Conservation (phyloP, 306 rosid genomes). For the Gynostemma pentaphyllum region DNA sequence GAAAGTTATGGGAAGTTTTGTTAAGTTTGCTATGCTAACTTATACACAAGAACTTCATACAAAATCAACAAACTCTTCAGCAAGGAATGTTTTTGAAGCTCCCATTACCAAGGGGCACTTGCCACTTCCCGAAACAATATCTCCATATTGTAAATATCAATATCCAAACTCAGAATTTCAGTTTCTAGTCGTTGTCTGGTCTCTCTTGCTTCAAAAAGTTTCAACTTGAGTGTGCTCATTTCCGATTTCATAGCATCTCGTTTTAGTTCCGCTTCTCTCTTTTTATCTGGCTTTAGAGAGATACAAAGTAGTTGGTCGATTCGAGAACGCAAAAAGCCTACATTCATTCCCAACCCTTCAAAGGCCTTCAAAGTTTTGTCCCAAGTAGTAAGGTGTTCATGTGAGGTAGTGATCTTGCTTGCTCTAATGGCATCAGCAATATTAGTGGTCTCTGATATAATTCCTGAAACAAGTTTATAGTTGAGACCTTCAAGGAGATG, state of each 20-base stretch:
- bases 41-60: neutral
- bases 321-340: slow-evolving; percentile 32
- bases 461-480: slow-evolving; percentile 32
- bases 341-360: slow-evolving; percentile 42
- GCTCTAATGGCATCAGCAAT: slow-evolving; percentile 49
- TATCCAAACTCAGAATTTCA: slow-evolving; percentile 13
- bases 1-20: too few relatives aligned
- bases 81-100: neutral
- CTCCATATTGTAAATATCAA: slow-evolving; percentile 14
- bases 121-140: slow-evolving; percentile 28
- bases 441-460: slow-evolving; percentile 37
- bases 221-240: slow-evolving; percentile 12
- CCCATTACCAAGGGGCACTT: slow-evolving; percentile 37
- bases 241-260: slow-evolving; percentile 19
- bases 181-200: slow-evolving; percentile 16
- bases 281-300: slow-evolving; percentile 17
- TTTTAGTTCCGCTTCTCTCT: slow-evolving; percentile 14
- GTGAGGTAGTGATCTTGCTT: slow-evolving; percentile 27
- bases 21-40: too few relatives aligned
- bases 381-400: slow-evolving; percentile 26
- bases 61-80: neutral
- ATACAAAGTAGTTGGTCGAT: slow-evolving; percentile 21
- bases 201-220: slow-evolving; percentile 13
- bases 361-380: slow-evolving; percentile 31
- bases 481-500: slow-evolving; percentile 40